phyloP scores from a whole-genome alignment of 2,329 filamentous ascomycete genomes.

The Sarocladium oryzae region DNA sequence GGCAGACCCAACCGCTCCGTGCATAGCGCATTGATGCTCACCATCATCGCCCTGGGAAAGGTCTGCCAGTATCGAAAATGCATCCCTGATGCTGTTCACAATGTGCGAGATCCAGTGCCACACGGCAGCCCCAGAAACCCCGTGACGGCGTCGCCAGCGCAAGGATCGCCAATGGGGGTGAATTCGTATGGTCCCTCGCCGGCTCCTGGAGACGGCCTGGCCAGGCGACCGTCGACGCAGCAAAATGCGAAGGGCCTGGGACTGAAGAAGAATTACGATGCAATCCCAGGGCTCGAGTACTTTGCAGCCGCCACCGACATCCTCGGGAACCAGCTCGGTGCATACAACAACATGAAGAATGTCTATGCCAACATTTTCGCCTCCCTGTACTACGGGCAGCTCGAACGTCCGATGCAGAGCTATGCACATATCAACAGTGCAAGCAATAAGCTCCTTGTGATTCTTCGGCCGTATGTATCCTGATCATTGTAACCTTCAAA shows the following conservation, averaged over 20 bases:
- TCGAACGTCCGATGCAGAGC: constrained; percentile 82
- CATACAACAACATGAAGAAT: constrained; percentile 72
- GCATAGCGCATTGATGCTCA: constrained; percentile 72
- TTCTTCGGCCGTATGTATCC: constrained; percentile 65
- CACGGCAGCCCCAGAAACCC: constrained; percentile 41
- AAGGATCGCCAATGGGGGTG: constrained; percentile 46
- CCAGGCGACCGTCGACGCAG: constrained; percentile 34
- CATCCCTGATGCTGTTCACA: constrained; percentile 50
- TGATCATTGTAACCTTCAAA: not conserved
- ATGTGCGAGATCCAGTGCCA: constrained; percentile 19
- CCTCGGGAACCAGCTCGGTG: constrained; percentile 71
- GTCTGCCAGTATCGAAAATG: constrained; percentile 57
- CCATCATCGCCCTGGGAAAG: constrained; percentile 80
- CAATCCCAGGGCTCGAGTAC: constrained; percentile 84
- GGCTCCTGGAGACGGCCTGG: constrained; percentile 25
- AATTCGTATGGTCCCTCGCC: constrained; percentile 28
- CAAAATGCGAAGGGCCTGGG: constrained; percentile 39
- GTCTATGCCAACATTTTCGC: constrained; percentile 82
- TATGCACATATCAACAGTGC: constrained; percentile 56
- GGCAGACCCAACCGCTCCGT: constrained; percentile 59
- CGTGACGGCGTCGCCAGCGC: constrained; percentile 43
- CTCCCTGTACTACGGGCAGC: constrained; percentile 81
- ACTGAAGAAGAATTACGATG: constrained; percentile 62
- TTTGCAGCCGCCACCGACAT: constrained; percentile 84
- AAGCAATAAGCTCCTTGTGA: constrained; percentile 56